Base-by-base conservation (phyloP, 768 basidiomycete species). In the Boletus subcaerulescens region DNA sequence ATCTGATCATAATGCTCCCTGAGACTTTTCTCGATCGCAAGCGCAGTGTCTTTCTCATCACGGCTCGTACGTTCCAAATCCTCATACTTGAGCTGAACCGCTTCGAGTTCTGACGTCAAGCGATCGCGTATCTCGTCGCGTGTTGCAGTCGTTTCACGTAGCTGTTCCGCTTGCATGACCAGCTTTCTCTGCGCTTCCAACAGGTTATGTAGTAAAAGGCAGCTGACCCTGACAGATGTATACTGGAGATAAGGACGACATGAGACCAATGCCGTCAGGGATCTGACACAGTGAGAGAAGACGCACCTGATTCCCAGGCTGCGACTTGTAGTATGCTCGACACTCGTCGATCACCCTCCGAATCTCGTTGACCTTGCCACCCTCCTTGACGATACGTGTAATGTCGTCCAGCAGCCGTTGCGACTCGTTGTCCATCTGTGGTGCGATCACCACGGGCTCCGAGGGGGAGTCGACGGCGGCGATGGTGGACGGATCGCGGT, bases 401-500 rank as follows among this genome's bases (percentile, higher is more conserved):
- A 88, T 80, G 22, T 77, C 74, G 48, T 78, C 72, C 48, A 83
- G 80, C 7, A 89, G 71, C n/a, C 74, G 70, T 26, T 78, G 77
- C 11, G 82, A 79, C 54, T 77, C 76, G 52, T 73, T 66, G 52
- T 77, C 76, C 31, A 72, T 69, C 50, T 55, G 56, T 4, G 61
- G 67, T 46, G 59, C 57, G 6, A 55, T 47, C 47, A 29, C 52
- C 45, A 38, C 50, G 39, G 46, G 55, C 11, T 74, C 71, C 5
- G 71, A 48, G 6, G 45, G 35, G 33, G 26, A 12, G 60, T 66
- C 65, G 5, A 48, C 22, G 14, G 62, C 24, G 14, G 61, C 3
- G n/a, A 58, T 44, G 48, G 65, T 41, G 18, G 67, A 69, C 45
- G 82, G 78, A 50, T 69, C 71, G 18, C 60, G 53, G 66, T 87